phyloP scores from a whole-genome alignment of 805 yeast species.

The Zygosaccharomyces bailii region DNA sequence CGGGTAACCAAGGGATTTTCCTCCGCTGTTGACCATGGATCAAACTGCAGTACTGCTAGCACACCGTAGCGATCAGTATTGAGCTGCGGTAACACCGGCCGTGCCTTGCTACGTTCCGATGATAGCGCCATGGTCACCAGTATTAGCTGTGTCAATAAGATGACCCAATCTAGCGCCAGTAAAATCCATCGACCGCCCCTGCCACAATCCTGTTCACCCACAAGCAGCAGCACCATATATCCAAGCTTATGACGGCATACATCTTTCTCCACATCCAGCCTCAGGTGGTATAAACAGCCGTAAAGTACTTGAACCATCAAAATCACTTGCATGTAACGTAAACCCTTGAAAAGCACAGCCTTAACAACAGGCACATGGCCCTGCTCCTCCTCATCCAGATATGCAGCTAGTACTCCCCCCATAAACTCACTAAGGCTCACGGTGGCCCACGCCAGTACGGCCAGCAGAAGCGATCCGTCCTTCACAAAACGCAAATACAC shows the following conservation, averaged over 20 bases:
- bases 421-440: conserved; percentile 13
- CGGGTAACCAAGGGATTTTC: conserved; percentile 7
- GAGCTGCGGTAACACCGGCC: conserved; percentile 9
- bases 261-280: conserved; percentile 14
- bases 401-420: conserved; percentile 9
- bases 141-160: conserved; percentile 15
- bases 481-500: conserved; percentile 24
- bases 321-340: conserved; percentile 18
- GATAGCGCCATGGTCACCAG: conserved; percentile 11
- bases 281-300: conserved; percentile 16
- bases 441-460: conserved; percentile 15
- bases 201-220: conserved; percentile 22
- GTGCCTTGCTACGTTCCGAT: conserved; percentile 5
- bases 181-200: conserved; percentile 17
- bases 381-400: conserved; percentile 8
- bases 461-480: conserved; percentile 24
- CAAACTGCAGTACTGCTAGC: conserved; percentile 18
- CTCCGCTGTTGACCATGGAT: conserved; percentile 13
- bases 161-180: conserved; percentile 17
- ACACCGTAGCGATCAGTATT: conserved; percentile 19
- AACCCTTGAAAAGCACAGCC: conserved; percentile 18
- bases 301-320: conserved; percentile 16
- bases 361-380: conserved; percentile 12
- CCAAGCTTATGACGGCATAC: conserved; percentile 18
- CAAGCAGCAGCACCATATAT: conserved; percentile 15